Percentiles rank a stretch among this genome's conserved stretches.
Evolutionary conservation across 306 rosid species (phyloP).

Genomic region (Lathyrus sativus): DNA sequence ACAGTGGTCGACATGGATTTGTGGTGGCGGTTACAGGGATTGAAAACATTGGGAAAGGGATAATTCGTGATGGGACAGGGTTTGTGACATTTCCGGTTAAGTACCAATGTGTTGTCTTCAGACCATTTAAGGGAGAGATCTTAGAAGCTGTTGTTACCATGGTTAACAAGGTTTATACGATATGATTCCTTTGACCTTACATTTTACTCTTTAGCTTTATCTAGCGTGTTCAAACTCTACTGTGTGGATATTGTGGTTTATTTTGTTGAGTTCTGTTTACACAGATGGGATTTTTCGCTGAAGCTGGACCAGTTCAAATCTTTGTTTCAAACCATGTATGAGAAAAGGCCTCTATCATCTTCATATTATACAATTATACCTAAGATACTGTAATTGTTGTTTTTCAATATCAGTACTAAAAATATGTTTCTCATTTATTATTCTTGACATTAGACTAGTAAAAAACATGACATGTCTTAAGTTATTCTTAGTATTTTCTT

Average conservation of each 20-base stretch:
- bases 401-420: background rate
- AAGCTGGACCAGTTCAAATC: conserved; percentile 98
- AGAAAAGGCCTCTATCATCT: background rate
- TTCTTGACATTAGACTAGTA: background rate
- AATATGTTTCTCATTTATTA: background rate
- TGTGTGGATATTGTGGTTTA: conserved; percentile 15
- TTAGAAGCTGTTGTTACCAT: conserved; percentile 93
- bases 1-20: conserved; percentile 95
- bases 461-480: background rate
- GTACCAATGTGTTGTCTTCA: conserved; percentile 95
- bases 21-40: conserved; percentile 96
- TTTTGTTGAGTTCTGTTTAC: conserved; percentile 28
- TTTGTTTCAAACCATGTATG: conserved; percentile 91
- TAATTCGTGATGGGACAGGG: conserved; percentile 95
- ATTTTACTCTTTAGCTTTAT: background rate
- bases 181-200: background rate
- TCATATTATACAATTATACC: background rate
- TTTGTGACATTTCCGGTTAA: conserved; percentile 92
- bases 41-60: conserved; percentile 80
- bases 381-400: background rate
- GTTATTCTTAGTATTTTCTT: background rate
- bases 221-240: background rate
- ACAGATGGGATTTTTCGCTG: conserved; percentile 97
- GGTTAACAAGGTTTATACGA: conserved; percentile 81
- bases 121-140: conserved; percentile 97